phyloP scores from a whole-genome alignment of 2,329 filamentous ascomycete species.

The Ceratocystis eucalypticola region DNA sequence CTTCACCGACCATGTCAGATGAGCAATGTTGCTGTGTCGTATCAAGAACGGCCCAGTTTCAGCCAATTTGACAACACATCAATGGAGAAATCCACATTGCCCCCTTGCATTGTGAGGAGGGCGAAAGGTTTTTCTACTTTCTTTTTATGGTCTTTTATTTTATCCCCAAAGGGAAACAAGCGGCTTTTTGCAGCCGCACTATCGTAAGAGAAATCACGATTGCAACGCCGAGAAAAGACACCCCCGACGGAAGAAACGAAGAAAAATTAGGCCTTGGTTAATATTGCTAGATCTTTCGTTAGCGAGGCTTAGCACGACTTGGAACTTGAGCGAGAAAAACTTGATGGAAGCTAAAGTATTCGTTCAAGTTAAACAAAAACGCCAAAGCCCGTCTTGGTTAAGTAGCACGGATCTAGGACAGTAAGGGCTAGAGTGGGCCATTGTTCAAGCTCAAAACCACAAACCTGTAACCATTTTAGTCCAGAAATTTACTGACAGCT shows the following conservation, averaged over 20 bases:
- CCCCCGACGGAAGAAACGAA: background rate
- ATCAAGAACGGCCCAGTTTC: conserved; percentile 4
- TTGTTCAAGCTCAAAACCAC: background rate
- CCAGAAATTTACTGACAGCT: background rate
- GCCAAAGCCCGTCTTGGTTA: background rate
- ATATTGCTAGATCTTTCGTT: background rate
- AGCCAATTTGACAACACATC: conserved; percentile 6
- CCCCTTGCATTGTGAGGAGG: background rate
- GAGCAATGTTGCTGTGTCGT: background rate
- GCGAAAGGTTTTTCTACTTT: background rate
- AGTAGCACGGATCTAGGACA: conserved; percentile 1
- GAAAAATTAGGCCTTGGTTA: background rate
- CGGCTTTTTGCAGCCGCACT: conserved; percentile 4
- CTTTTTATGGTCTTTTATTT: background rate
- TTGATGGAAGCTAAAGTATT: background rate
- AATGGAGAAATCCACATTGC: background rate
- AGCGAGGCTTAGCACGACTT: background rate
- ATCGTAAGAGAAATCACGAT: background rate
- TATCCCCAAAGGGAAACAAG: background rate
- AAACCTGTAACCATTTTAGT: background rate
- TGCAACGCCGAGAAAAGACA: background rate
- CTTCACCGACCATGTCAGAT: background rate
- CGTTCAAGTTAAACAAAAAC: background rate
- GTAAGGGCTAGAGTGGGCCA: background rate
- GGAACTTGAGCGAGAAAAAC: background rate